Conservation (phyloP, 2,329 filamentous ascomycete genomes). For the Fusarium sambucinum region DNA sequence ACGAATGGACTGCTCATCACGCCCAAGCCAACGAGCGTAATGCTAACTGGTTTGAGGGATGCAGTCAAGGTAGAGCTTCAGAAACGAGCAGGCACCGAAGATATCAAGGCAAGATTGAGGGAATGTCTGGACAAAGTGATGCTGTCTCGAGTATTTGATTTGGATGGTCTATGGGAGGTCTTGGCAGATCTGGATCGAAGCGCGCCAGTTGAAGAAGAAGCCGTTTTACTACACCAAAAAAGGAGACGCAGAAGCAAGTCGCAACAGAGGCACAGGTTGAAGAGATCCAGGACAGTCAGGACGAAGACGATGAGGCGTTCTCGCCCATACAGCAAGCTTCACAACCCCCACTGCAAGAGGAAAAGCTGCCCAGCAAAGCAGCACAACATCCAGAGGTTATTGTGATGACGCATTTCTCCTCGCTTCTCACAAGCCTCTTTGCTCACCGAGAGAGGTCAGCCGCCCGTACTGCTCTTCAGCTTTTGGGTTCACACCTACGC, state of each 20-base stretch:
- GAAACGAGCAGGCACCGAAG: slow-evolving; percentile 29
- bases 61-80: slow-evolving; percentile 55
- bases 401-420: slow-evolving; percentile 67
- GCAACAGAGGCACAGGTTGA: slow-evolving; percentile 14
- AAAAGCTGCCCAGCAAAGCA: slow-evolving; percentile 3
- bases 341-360: slow-evolving; percentile 4
- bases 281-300: slow-evolving; percentile 53
- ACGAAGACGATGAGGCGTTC: slow-evolving; percentile 47
- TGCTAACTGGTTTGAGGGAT: slow-evolving; percentile 59
- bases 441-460: slow-evolving; percentile 59
- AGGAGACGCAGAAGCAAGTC: background rate
- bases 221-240: background rate
- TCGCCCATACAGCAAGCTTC: slow-evolving; percentile 14
- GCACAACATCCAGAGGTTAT: slow-evolving; percentile 56
- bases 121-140: slow-evolving; percentile 62
- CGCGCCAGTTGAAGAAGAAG: slow-evolving; percentile 54
- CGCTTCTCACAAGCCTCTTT: slow-evolving; percentile 66
- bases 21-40: slow-evolving; percentile 56
- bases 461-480: slow-evolving; percentile 63
- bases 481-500: slow-evolving; percentile 62
- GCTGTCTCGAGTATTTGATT: slow-evolving; percentile 69
- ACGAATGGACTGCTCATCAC: slow-evolving; percentile 61
- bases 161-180: slow-evolving; percentile 69
- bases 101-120: slow-evolving; percentile 46
- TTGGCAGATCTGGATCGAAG: slow-evolving; percentile 61